Base-by-base conservation (phyloP, 2,329 filamentous ascomycete genomes). In the Phaeophleospora eucalypticola region DNA sequence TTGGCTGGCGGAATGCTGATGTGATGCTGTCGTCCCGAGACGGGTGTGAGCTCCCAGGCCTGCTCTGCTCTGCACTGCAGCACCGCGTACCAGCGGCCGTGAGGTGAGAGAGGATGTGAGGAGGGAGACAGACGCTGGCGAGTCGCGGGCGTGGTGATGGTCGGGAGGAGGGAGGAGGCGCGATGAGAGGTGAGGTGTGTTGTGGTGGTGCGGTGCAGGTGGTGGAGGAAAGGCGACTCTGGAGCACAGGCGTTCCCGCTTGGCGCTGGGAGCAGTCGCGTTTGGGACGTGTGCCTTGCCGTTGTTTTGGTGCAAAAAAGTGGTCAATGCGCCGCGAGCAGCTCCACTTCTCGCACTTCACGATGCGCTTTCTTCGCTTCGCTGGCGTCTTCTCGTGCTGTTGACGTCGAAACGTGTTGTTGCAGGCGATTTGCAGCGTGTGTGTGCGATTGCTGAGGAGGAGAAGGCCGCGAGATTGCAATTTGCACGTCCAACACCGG, bases 11-110 rank as follows among this genome's bases (percentile, higher is more conserved):
- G 27, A 37, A 43, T 43, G 39, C 33, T 45, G 52, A 52, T 48
- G 49, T 45, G 52, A 52, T 48, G 49, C 47, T 46, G 49, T 37
- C 48, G 35, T n/a, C n/a, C n/a, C n/a, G n/a, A n/a, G 46, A 46
- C 6, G 12, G 24, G 24, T 29, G 24, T 29, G n/a, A 27, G 33
- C 18, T 32, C 34, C 36, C 44, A 24, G 17, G 20, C 35, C 41
- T 18, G 45, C 9, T 3, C 3, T 32, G 6, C 42, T 36, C n/a
- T n/a, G n/a, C 39, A 20, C 41, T 54, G 52, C 38, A 38, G 45
- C 35, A 17, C 43, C 17, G 29, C 14, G n/a, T 16, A n/a, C 29
- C 19, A 40, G 37, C 44, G 36, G 36, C 50, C 24, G 24, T 12
- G 24, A 29, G 7, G 24, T 12, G 24, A 43, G 32, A 36, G 44